phyloP scores from a whole-genome alignment of 306 rosid genomes.

The Fragaria vesca region DNA sequence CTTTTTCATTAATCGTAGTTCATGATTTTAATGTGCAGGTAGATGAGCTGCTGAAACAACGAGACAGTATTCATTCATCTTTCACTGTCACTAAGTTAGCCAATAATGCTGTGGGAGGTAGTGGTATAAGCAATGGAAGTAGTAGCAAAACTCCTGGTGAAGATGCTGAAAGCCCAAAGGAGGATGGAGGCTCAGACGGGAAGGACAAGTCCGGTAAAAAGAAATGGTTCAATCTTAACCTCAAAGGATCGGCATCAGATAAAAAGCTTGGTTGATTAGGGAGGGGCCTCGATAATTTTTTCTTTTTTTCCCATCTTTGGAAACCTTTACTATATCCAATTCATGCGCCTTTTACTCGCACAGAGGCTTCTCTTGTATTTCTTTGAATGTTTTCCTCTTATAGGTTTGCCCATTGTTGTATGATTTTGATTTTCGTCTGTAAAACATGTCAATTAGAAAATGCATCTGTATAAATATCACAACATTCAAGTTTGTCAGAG shows the following conservation, averaged over 20 bases:
- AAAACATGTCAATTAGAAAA: constrained; percentile 39
- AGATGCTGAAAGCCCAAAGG: constrained; percentile 68
- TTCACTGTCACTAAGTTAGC: constrained; percentile 49
- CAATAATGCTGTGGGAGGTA: constrained; percentile 39
- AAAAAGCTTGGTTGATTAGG: constrained; percentile 45
- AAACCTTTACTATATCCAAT: constrained; percentile 28
- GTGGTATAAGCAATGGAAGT: constrained; percentile 67
- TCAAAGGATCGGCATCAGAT: constrained; percentile 53
- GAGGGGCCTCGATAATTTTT: constrained; percentile 16
- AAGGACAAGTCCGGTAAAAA: constrained; percentile 82
- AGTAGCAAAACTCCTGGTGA: constrained; percentile 66
- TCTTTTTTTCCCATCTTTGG: constrained; percentile 23
- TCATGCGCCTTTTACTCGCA: constrained; percentile 21
- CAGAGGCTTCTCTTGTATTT: constrained; percentile 37
- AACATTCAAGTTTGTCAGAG: constrained; percentile 12
- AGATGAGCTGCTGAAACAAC: constrained; percentile 91
- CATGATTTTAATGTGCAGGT: constrained; percentile 52
- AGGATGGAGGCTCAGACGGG: constrained; percentile 84
- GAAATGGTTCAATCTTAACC: constrained; percentile 94
- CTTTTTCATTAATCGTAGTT: constrained; percentile 10
- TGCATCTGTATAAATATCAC: constrained; percentile 36
- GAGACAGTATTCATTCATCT: constrained; percentile 78
- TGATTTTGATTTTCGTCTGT: constrained; percentile 31
- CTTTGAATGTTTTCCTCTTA: constrained; percentile 31
- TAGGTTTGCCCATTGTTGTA: constrained; percentile 43